These are phyloP conservation scores for Sutorius australiensis DNA, from an alignment of 768 basidiomycete species.

Conservation along the genomic window DNA sequence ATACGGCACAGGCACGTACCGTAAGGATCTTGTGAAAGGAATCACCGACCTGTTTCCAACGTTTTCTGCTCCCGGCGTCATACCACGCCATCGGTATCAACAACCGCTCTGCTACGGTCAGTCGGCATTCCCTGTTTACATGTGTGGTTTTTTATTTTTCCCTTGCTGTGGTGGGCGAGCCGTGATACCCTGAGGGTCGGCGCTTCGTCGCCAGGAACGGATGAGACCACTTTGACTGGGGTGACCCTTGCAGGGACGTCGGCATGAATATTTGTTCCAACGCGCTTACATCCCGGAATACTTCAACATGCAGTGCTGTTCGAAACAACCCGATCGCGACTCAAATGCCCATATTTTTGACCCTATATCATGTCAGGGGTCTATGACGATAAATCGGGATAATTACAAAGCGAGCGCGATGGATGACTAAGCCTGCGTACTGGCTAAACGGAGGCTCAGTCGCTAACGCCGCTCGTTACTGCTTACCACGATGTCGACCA, in stretches of 20 bases:
- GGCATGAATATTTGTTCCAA: background rate
- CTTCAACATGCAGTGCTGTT: background rate
- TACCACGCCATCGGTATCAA: conserved; percentile 1
- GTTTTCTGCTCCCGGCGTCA: background rate
- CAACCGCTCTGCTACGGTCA: background rate
- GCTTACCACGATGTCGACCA: conserved; percentile 30
- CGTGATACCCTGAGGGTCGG: background rate
- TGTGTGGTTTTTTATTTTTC: background rate
- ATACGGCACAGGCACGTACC: conserved; percentile 11
- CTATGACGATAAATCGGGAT: conserved; percentile 6
- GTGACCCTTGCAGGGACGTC: background rate
- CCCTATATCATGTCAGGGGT: conserved; percentile 4
- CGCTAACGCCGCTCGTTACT: background rate
- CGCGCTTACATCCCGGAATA: background rate
- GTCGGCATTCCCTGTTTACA: background rate
- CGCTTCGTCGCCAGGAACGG: background rate
- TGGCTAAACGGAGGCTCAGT: background rate
- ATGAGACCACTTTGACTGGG: background rate
- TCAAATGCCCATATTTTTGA: background rate
- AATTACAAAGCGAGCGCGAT: conserved; percentile 8
- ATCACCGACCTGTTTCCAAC: conserved; percentile 1
- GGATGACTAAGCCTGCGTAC: conserved; percentile 20
- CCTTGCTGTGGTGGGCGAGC: background rate
- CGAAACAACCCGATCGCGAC: background rate
- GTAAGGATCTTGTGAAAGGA: conserved; percentile 6